phyloP scores from a whole-genome alignment of 805 yeast genomes.

The Starmerella floris region DNA sequence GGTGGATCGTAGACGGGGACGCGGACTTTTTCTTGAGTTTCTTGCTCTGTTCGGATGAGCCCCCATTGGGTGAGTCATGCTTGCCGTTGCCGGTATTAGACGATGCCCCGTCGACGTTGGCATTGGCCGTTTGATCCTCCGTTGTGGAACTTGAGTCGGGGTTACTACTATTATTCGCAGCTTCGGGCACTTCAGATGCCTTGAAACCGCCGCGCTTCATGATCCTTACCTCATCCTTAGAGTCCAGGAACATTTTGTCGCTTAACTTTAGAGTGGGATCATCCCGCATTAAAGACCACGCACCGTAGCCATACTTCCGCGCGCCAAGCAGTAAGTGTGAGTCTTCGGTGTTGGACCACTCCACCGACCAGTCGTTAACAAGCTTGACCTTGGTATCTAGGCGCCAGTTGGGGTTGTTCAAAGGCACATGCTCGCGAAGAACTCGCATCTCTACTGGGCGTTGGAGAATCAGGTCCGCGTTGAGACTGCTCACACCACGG shows the following conservation, averaged over 20 bases:
- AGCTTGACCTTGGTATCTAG: slow-evolving; percentile 56
- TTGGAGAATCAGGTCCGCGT: slow-evolving; percentile 73
- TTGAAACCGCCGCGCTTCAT: slow-evolving; percentile 4
- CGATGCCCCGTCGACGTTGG: slow-evolving; percentile 5
- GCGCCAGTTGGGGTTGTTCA: slow-evolving; percentile 46
- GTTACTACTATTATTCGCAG: slow-evolving; percentile 20
- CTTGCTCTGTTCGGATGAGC: slow-evolving; percentile 7
- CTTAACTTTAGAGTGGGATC: slow-evolving; percentile 83
- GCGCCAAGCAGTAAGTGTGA: slow-evolving; percentile 79
- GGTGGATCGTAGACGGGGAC: slow-evolving; percentile 77
- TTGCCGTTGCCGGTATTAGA: neutral
- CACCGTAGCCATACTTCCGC: slow-evolving; percentile 85
- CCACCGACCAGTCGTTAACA: slow-evolving; percentile 82
- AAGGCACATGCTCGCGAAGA: slow-evolving; percentile 40
- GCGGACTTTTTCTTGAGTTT: slow-evolving; percentile 24
- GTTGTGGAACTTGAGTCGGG: neutral
- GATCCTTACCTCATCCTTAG: slow-evolving; percentile 20
- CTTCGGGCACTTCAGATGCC: slow-evolving; percentile 23
- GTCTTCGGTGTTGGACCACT: slow-evolving; percentile 75
- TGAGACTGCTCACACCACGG: slow-evolving; percentile 72
- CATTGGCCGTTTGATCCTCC: slow-evolving; percentile 5
- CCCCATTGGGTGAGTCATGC: neutral
- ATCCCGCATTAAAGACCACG: slow-evolving; percentile 89
- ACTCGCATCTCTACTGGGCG: slow-evolving; percentile 77
- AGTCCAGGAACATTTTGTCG: slow-evolving; percentile 58